Evolutionary conservation across 1,139 yeast genomes (phyloP).

Genomic region (Candida albicans): DNA sequence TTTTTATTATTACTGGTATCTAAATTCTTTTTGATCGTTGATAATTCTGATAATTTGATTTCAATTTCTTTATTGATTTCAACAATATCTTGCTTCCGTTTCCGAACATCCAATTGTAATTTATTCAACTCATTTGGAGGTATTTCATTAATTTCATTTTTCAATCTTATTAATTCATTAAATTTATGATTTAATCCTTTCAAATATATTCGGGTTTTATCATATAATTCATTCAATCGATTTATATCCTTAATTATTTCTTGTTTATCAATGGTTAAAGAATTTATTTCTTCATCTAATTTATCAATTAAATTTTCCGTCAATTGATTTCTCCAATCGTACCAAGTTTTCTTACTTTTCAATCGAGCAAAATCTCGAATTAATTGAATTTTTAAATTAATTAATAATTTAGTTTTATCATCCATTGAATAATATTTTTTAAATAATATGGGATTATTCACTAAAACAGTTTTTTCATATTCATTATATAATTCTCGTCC

Average conservation of each 20-base stretch:
- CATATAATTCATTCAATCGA: constrained; percentile 18
- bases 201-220: constrained; percentile 15
- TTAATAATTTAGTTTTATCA: constrained; percentile 34
- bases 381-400: constrained; percentile 44
- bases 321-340: constrained; percentile 55
- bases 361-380: constrained; percentile 51
- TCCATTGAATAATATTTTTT: constrained; percentile 44
- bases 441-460: constrained; percentile 51
- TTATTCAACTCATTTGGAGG: constrained; percentile 1
- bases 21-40: constrained; percentile 18
- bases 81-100: constrained; percentile 1
- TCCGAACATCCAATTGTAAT: constrained; percentile 5
- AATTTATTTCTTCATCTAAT: constrained; percentile 28
- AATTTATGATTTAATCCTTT: constrained; percentile 24
- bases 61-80: background rate
- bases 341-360: constrained; percentile 56
- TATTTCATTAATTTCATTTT: background rate
- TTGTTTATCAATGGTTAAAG: constrained; percentile 27
- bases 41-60: constrained; percentile 9
- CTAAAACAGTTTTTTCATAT: constrained; percentile 42
- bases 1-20: constrained; percentile 5
- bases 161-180: constrained; percentile 8
- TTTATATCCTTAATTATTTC: constrained; percentile 24
- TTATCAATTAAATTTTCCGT: constrained; percentile 37
- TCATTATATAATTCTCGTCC: constrained; percentile 47